Evolutionary conservation across 2,329 filamentous ascomycete genomes (phyloP), one percentile per base, ranked within the genome.

Genomic region (Malbranchea zuffiana): DNA sequence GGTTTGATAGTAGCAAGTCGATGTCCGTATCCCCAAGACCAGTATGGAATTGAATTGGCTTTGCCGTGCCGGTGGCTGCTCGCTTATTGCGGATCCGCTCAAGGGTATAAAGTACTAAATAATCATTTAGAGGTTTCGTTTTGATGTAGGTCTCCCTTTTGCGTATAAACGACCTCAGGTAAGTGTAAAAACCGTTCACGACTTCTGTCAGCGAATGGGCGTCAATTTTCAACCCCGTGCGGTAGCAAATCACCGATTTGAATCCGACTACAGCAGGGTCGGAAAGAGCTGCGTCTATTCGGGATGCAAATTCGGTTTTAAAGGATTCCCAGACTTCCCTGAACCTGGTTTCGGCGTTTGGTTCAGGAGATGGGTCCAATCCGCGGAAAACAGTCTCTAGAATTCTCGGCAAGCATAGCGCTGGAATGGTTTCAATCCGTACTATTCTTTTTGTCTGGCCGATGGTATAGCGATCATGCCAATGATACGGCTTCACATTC

Each of bases 41-140:
- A 0, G 82, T 90, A 50, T 92, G 84, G 45, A 93, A 81, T 50
- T 92, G 84, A 8, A 92, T 64, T 0, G 83, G 82, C 53, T 88
- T 90, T 39, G 72, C 72, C 40, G 57, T 47, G 1, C 59, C 57
- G 3, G 53, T 54, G 12, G 54, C 55, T 38, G 47, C 47, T 17
- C 50, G 45, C 12, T 50, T 48, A 11, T 66, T 59, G 6, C 63
- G 57, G 35, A 88, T 69, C 18, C 76, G 54, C 30, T 69, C 63
- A 5, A 83, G 75, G 0, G 76, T 69, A 19, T 69, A 65, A 37
- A 80, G 71, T 1, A 90, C 74, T 3, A 88, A 57, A 42, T 75
- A 72, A 42, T 82, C 75, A 49, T 84, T 87, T 35, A 90, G 61
- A 1, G 69, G 67, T 35, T 73, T 72, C 32, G 77, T 67, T 32